phyloP scores from a whole-genome alignment of 225 moss, liverwort and hornwort genomes.

The Climacium dendroides region DNA sequence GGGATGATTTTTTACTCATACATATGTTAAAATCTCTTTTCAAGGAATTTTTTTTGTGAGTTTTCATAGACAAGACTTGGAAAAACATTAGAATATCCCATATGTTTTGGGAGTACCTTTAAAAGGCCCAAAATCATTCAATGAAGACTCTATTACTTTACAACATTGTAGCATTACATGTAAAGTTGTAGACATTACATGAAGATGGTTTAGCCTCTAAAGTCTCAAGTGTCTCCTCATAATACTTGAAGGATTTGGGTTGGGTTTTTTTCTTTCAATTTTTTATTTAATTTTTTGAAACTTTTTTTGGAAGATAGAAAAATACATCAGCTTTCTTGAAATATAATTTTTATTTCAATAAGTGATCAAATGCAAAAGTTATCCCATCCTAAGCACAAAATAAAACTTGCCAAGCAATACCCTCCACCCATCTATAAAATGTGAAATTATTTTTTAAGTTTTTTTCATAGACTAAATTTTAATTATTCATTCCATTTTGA shows the following conservation, averaged over 20 bases:
- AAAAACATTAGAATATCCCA: background rate
- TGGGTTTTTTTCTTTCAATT: background rate
- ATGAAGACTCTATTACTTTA: background rate
- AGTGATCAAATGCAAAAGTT: background rate
- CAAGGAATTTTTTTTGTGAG: fast-evolving
- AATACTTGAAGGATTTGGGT: fast-evolving
- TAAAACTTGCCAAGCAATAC: fast-evolving
- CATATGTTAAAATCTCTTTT: background rate
- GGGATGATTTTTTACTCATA: fast-evolving
- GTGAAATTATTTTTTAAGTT: too few relatives aligned
- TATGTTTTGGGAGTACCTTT: background rate
- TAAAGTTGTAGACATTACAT: background rate
- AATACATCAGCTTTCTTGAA: background rate
- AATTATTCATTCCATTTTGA: background rate
- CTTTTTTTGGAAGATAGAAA: background rate
- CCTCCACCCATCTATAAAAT: background rate
- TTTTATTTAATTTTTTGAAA: background rate
- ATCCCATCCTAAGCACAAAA: background rate
- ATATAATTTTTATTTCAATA: background rate
- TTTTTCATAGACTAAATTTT: background rate
- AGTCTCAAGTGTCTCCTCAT: fast-evolving
- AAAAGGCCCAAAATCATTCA: background rate
- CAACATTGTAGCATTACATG: fast-evolving
- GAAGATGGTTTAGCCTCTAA: background rate
- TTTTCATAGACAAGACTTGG: background rate